Percentiles rank a stretch among this genome's conserved stretches.
phyloP scores from a whole-genome alignment of 768 basidiomycete genomes.

The Amanita thiersii region DNA sequence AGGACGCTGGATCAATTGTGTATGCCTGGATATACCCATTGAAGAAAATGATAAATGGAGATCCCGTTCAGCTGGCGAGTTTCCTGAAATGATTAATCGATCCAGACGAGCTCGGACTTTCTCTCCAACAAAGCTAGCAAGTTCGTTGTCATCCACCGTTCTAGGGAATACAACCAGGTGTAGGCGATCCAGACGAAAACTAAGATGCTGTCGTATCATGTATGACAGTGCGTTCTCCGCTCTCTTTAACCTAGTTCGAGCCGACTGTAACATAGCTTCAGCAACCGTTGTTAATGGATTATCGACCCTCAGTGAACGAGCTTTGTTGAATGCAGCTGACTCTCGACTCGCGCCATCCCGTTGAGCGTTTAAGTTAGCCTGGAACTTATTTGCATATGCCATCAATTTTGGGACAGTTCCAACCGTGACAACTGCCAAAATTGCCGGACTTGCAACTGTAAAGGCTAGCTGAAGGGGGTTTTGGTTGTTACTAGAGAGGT shows the following conservation, averaged over 20 bases:
- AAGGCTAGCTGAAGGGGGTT: conserved; percentile 59
- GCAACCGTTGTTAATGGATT: conserved; percentile 84
- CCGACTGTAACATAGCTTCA: conserved; percentile 72
- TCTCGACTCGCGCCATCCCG: conserved; percentile 70
- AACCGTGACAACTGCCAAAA: conserved; percentile 61
- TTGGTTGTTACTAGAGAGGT: conserved; percentile 28
- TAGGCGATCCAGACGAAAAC: conserved; percentile 54
- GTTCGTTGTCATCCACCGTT: conserved; percentile 68
- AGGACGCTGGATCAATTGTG: conserved; percentile 47
- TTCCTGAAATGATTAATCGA: conserved; percentile 47
- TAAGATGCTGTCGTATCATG: conserved; percentile 66
- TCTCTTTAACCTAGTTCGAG: conserved; percentile 64
- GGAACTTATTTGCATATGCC: conserved; percentile 67
- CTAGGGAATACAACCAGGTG: conserved; percentile 73
- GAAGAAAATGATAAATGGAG: conserved; percentile 66
- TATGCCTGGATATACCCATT: conserved; percentile 70
- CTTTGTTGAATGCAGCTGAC: conserved; percentile 69
- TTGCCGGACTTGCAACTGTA: conserved; percentile 59
- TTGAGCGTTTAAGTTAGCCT: conserved; percentile 63
- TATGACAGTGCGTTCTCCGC: conserved; percentile 51
- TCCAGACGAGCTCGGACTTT: conserved; percentile 66
- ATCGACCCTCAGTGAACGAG: conserved; percentile 63
- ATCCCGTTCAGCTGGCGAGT: conserved; percentile 47
- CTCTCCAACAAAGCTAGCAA: conserved; percentile 65
- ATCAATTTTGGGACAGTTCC: conserved; percentile 74